Conservation (phyloP, 1,284 basidiomycete genomes). For the Malassezia obtusa region DNA sequence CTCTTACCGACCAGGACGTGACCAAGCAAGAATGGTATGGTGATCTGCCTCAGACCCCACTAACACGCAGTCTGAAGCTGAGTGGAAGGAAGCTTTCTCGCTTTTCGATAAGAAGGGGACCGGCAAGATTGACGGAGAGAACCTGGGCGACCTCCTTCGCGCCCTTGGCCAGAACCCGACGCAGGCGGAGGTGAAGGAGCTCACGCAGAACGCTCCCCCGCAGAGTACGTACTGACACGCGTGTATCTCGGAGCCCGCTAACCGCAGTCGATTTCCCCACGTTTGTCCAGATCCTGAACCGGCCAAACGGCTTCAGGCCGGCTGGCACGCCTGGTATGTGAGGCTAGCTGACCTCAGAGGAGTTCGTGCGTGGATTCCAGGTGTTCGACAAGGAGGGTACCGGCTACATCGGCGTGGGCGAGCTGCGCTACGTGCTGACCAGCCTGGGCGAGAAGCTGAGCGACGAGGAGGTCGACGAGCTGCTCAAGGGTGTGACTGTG, state of each 20-base stretch:
- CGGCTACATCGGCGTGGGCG: slow-evolving; percentile 85
- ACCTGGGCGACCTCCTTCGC: slow-evolving; percentile 85
- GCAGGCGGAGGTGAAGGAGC: slow-evolving; percentile 82
- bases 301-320: slow-evolving; percentile 92
- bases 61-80: slow-evolving; percentile 34
- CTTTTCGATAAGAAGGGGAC: slow-evolving; percentile 95
- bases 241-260: too few relatives aligned
- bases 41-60: neutral
- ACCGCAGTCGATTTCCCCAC: slow-evolving; percentile 53
- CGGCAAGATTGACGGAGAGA: slow-evolving; percentile 74
- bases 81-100: slow-evolving; percentile 79
- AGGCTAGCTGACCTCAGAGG: slow-evolving; percentile 57
- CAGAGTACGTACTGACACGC: slow-evolving; percentile 52
- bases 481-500: slow-evolving; percentile 85
- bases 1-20: neutral
- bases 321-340: slow-evolving; percentile 48
- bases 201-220: slow-evolving; percentile 63
- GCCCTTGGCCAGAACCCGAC: slow-evolving; percentile 97
- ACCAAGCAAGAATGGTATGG: neutral
- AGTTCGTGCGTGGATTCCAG: slow-evolving; percentile 97
- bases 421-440: slow-evolving; percentile 85
- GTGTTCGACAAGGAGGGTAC: slow-evolving; percentile 98
- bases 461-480: slow-evolving; percentile 94
- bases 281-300: slow-evolving; percentile 80
- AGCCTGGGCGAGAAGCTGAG: slow-evolving; percentile 94